Base-by-base conservation (phyloP, 345 rosid species). In the Bruguiera gymnorhiza region DNA sequence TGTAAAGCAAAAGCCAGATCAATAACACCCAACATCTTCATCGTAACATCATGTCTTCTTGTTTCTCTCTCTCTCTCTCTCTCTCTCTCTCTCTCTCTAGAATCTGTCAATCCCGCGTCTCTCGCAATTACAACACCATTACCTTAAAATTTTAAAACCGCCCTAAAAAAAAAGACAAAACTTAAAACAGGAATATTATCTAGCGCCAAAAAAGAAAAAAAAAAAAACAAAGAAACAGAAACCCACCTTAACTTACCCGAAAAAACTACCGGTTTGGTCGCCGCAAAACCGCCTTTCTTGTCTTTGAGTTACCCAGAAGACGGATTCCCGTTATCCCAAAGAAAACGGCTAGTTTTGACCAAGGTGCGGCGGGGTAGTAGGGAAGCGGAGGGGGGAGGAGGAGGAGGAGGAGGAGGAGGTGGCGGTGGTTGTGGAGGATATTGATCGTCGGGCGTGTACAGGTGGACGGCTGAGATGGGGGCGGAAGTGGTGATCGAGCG, bases 31-130 rank as follows among this genome's bases (percentile, higher is more conserved):
- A 9, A 0, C 29, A 23, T 55, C 27, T 55, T 23, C 26, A 23
- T 43, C 50, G 4, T 43, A 43, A 43, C 50, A 15, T 9, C 29
- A 8, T 54, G 24, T 21, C 15, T 21, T 56, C 18, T 56, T 26
- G 0, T 3, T 24, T 24, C 24, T 24, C 24, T 24, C 31, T 56
- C 13, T 21, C 23, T 23, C 13, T 21, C 23, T 23, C 23, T 23
- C 5, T 53, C 26, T 39, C 2, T 2, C 4, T 39, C 4, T 13
- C 50, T 43, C 50, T 43, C 50, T 43, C 50, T 56, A 71, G 81
- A 63, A 61, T 79, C 82, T 74, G 80, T 79, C 85, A 68, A 78
- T 79, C 69, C 78, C 80, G 69, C 70, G 75, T 86, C 84, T 78
- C 76, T 68, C 75, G 75, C 81, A 67, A 75, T 60, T 69, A 29